These are phyloP conservation scores for Luffa aegyptiaca DNA, from an alignment of 306 rosid species.

Conservation along the genomic window DNA sequence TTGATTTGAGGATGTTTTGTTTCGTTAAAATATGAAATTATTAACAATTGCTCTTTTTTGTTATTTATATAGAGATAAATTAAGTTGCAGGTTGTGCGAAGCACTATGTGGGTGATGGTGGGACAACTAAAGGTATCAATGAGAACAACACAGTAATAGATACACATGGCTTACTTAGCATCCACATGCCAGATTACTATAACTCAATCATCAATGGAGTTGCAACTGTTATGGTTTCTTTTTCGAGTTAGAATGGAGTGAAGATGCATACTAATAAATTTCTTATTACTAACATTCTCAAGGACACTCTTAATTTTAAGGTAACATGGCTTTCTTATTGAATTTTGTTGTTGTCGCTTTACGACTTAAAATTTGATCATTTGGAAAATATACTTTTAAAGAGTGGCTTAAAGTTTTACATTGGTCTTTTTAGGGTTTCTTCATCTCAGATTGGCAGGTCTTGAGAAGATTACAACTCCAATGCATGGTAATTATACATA, in stretches of 20 bases:
- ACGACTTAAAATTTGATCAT: too few species aligned
- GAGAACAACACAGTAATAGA: slow-evolving; percentile 20
- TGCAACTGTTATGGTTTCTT: slow-evolving; percentile 26
- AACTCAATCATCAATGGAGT: slow-evolving; percentile 24
- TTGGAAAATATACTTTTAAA: too few species aligned
- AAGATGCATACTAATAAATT: slow-evolving; percentile 27
- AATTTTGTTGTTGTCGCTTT: too few species aligned
- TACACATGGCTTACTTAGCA: slow-evolving; percentile 18
- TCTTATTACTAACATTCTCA: slow-evolving; percentile 21
- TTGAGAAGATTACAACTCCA: slow-evolving; percentile 29
- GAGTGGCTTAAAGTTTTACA: too few species aligned
- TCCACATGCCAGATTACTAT: slow-evolving; percentile 29
- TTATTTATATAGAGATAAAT: slow-evolving; percentile 8
- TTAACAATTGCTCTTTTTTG: too few species aligned
- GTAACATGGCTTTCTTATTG: too few species aligned
- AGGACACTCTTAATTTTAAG: slow-evolving; percentile 24
- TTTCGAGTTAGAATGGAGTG: slow-evolving; percentile 30
- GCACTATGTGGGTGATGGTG: slow-evolving; percentile 33
- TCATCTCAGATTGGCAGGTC: slow-evolving; percentile 30
- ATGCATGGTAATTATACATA: slow-evolving; percentile 21
- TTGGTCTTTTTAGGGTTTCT: slow-evolving; percentile 26
- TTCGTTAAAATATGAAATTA: too few species aligned
- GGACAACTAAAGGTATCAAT: slow-evolving; percentile 26
- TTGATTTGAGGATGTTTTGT: too few species aligned
- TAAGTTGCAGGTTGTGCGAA: slow-evolving; percentile 33